These are phyloP conservation scores for Cryphonectria carpinicola DNA, from an alignment of 2,329 filamentous ascomycete species.

Conservation along the genomic window DNA sequence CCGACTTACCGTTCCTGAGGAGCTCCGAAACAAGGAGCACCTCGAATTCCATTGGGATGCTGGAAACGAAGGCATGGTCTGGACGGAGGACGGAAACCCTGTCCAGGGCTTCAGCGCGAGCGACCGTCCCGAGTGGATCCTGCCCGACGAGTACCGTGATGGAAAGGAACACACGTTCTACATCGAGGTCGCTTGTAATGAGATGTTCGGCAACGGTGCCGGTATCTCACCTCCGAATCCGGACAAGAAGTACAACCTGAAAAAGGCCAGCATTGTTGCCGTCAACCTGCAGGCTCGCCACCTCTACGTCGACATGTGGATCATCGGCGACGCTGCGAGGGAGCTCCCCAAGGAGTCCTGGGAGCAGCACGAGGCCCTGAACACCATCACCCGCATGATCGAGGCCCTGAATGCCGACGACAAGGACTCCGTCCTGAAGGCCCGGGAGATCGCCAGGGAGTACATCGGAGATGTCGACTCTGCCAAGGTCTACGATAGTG, in stretches of 20 bases:
- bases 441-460: conserved; percentile 79
- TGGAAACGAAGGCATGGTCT: conserved; percentile 92
- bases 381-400: conserved; percentile 86
- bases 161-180: conserved; percentile 89
- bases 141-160: conserved; percentile 80
- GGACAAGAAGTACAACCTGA: conserved; percentile 78
- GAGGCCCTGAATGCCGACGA: conserved; percentile 84
- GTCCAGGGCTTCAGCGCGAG: conserved; percentile 90
- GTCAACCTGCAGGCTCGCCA: conserved; percentile 84
- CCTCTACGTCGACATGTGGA: conserved; percentile 92
- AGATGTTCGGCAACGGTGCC: conserved; percentile 93
- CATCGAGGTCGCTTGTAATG: conserved; percentile 98
- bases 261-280: conserved; percentile 82
- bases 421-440: conserved; percentile 76
- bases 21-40: conserved; percentile 74
- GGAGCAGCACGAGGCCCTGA: conserved; percentile 84
- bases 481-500: conserved; percentile 78
- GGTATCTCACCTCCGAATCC: conserved; percentile 87
- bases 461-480: conserved; percentile 87
- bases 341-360: conserved; percentile 89
- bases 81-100: conserved; percentile 86
- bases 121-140: conserved; percentile 88
- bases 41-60: conserved; percentile 98
- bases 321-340: conserved; percentile 87
- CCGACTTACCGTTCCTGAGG: conserved; percentile 73